Evolutionary conservation across 441 rosid genomes (phyloP).

Genomic region (Populus trichocarpa): DNA sequence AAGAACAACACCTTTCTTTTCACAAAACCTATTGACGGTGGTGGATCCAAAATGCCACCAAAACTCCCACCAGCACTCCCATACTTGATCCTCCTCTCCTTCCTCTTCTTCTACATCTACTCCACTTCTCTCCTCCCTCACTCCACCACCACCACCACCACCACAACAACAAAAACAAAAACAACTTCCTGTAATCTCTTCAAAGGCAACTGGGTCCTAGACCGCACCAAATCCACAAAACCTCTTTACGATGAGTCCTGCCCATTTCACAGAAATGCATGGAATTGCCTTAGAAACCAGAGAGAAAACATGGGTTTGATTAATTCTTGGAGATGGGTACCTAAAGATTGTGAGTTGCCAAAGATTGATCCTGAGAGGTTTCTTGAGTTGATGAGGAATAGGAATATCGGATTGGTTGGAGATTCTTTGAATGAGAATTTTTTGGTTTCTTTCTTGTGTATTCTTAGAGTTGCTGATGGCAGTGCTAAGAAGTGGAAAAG

Average conservation of each 20-base stretch:
- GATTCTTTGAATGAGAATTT: slow-evolving; percentile 94
- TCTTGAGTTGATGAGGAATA: slow-evolving; percentile 60
- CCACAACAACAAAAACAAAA: slow-evolving; percentile 16
- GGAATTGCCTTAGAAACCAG: slow-evolving; percentile 81
- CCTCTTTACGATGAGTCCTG: slow-evolving; percentile 72
- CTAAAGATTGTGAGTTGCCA: slow-evolving; percentile 52
- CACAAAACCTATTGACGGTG: not conserved
- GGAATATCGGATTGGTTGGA: slow-evolving; percentile 82
- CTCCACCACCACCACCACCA: slow-evolving; percentile 17
- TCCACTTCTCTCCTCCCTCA: slow-evolving; percentile 28
- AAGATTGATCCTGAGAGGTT: slow-evolving; percentile 57
- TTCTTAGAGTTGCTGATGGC: slow-evolving; percentile 66
- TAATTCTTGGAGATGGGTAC: slow-evolving; percentile 92
- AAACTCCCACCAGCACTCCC: slow-evolving; percentile 55
- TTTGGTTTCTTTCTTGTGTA: slow-evolving; percentile 71
- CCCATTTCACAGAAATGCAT: slow-evolving; percentile 89
- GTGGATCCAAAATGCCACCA: slow-evolving; percentile 45
- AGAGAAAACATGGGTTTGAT: slow-evolving; percentile 63
- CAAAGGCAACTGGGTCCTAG: slow-evolving; percentile 61
- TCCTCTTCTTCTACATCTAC: slow-evolving; percentile 42
- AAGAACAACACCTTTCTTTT: not conserved
- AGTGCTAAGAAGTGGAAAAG: slow-evolving; percentile 80
- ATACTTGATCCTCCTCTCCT: slow-evolving; percentile 44
- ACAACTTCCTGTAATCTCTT: slow-evolving; percentile 63
- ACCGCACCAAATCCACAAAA: slow-evolving; percentile 24